Base-by-base conservation (phyloP, 768 basidiomycete species). In the Leccinum incarnatum region DNA sequence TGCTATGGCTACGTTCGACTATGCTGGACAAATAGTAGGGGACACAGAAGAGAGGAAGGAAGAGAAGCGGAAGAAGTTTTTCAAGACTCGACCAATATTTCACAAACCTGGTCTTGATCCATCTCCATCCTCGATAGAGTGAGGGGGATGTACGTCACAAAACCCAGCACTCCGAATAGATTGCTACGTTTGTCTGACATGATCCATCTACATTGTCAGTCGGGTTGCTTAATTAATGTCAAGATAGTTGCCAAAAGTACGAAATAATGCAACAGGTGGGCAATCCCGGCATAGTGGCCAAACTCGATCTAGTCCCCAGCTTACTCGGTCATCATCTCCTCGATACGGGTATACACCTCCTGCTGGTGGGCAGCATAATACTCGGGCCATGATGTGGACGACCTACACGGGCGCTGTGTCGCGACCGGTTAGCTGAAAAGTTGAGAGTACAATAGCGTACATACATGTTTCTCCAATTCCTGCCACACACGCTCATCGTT, bases 1-100 rank as follows among this genome's bases (percentile, higher is more conserved):
- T 12, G 80, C 86, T 6, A 83, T 94, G 71, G 95, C 93, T 15
- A 83, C 85, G 42, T 91, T 88, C 69, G 89, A 94, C 65, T 89
- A 88, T 62, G 83, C 88, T 23, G 91, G 93, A 54, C 78, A 85
- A 65, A 73, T 88, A 57, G 68, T 75, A 11, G 84, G 84, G 45
- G 77, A 80, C 52, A 65, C 74, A 4, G 72, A 73, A 53, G 75
- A 79, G 49, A 71, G 75, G 55, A 73, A 77, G 65, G 91, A 93
- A 69, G 91, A 91, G 73, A 83, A 79, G 62, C 82, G 89, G 67
- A 83, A 78, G 74, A 81, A 77, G 42, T 96, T 97, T 77, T 96
- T 96, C 81, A 96, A 95, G 75, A 81, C 86, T 61, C 72, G 72
- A 50, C 78, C 77, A 30, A 76, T 79, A 63, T 72, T 76, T 49